Conservation (phyloP, 768 basidiomycete genomes). For the Mrakia frigida region DNA sequence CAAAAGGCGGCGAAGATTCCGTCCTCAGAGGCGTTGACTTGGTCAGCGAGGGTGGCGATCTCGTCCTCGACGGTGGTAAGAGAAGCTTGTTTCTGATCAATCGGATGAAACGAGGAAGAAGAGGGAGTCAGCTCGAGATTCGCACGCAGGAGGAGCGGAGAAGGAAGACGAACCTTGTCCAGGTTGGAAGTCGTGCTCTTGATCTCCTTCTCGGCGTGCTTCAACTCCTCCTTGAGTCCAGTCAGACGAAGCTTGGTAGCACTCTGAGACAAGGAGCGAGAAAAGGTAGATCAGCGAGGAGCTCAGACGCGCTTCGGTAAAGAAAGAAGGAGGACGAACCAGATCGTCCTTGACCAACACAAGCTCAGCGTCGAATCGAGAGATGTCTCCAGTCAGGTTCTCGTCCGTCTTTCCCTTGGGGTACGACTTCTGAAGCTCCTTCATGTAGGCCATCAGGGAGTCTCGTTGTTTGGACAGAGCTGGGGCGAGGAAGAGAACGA, state of each 20-base stretch:
- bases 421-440: slow-evolving; percentile 76
- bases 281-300: background rate
- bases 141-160: background rate
- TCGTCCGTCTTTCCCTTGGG: slow-evolving; percentile 82
- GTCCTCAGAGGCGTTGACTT: slow-evolving; percentile 74
- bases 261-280: slow-evolving; percentile 49
- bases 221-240: slow-evolving; percentile 77
- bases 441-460: slow-evolving; percentile 63
- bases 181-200: slow-evolving; percentile 42
- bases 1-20: slow-evolving; percentile 73
- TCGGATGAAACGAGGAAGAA: background rate
- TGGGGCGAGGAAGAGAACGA: slow-evolving; percentile 31
- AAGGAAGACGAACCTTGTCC: slow-evolving; percentile 9
- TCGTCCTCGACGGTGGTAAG: slow-evolving; percentile 54
- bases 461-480: slow-evolving; percentile 63
- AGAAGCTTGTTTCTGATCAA: slow-evolving; percentile 33
- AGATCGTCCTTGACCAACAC: slow-evolving; percentile 75
- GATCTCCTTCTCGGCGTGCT: slow-evolving; percentile 67
- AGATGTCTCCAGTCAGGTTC: slow-evolving; percentile 65
- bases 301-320: background rate
- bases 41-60: slow-evolving; percentile 54
- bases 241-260: slow-evolving; percentile 68
- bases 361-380: slow-evolving; percentile 69
- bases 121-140: background rate
- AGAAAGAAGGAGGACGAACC: slow-evolving; percentile 49